Conservation (phyloP, 257 asterid species). For the Capsicum baccatum region DNA sequence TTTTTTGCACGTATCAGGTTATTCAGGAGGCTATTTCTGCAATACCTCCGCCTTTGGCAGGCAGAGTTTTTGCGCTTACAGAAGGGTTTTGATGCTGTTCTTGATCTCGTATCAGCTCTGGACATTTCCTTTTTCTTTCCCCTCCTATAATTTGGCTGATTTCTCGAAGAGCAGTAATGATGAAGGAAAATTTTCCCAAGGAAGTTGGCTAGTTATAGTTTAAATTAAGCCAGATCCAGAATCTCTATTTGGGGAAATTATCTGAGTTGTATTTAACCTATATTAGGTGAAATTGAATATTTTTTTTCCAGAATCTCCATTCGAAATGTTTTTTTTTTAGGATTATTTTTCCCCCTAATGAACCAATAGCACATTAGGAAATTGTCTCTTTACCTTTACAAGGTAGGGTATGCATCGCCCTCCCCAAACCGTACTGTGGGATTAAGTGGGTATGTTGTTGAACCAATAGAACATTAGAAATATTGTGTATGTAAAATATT, state of each 20-base stretch:
- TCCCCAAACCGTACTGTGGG: no score
- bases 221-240: background rate
- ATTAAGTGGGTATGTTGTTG: no score
- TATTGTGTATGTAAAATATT: no score
- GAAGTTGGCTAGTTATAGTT: background rate
- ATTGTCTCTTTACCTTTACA: no score
- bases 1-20: slow-evolving; percentile 48
- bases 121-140: background rate
- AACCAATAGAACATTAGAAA: no score
- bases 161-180: background rate
- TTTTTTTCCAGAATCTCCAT: background rate
- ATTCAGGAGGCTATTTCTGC: slow-evolving; percentile 76
- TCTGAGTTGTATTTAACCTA: background rate
- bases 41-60: slow-evolving; percentile 76
- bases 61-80: slow-evolving; percentile 80
- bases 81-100: slow-evolving; percentile 62
- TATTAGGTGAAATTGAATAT: background rate
- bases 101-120: background rate
- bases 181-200: background rate
- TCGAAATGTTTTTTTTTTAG: background rate
- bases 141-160: background rate
- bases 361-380: no score
- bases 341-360: background rate
- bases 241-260: background rate
- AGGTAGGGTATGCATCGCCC: no score